Conservation (phyloP, 1,139 yeast genomes). For the Eremothecium sinecaudum region DNA sequence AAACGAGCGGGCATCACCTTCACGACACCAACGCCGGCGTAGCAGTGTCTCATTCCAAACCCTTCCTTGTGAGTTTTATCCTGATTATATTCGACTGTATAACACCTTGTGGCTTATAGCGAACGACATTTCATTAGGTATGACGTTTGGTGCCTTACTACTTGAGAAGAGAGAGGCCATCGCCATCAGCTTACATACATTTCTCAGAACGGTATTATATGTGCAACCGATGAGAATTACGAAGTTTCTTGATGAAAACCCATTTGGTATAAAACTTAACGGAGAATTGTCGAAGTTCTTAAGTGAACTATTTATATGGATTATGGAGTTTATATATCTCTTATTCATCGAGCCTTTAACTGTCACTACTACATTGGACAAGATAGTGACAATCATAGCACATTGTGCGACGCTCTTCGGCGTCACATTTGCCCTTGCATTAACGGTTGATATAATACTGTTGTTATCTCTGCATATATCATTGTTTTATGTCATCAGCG, state of each 20-base stretch:
- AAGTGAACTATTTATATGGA: slow-evolving; percentile 84
- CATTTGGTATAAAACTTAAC: slow-evolving; percentile 90
- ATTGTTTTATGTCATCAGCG: slow-evolving; percentile 68
- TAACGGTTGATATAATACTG: slow-evolving; percentile 55
- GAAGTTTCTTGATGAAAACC: slow-evolving; percentile 75
- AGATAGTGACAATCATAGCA: slow-evolving; percentile 33
- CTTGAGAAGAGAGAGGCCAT: slow-evolving; percentile 36
- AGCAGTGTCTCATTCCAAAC: background rate
- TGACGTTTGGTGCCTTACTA: slow-evolving; percentile 46
- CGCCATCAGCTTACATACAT: slow-evolving; percentile 11
- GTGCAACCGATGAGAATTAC: slow-evolving; percentile 42
- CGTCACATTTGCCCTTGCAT: slow-evolving; percentile 57
- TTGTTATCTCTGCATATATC: slow-evolving; percentile 62
- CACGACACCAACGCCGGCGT: slow-evolving; percentile 4
- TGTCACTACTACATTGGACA: slow-evolving; percentile 25
- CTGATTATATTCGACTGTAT: slow-evolving; percentile 79
- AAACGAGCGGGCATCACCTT: background rate
- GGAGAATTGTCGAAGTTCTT: slow-evolving; percentile 76
- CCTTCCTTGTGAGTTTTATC: slow-evolving; percentile 31
- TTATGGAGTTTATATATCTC: slow-evolving; percentile 58
- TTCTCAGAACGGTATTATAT: slow-evolving; percentile 21
- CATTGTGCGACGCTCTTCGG: slow-evolving; percentile 45
- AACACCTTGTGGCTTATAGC: slow-evolving; percentile 81
- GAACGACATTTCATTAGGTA: slow-evolving; percentile 74
- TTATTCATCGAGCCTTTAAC: slow-evolving; percentile 26